Base-by-base conservation (phyloP, 371 early-diverging fungal species). In the Mortierella sp. region DNA sequence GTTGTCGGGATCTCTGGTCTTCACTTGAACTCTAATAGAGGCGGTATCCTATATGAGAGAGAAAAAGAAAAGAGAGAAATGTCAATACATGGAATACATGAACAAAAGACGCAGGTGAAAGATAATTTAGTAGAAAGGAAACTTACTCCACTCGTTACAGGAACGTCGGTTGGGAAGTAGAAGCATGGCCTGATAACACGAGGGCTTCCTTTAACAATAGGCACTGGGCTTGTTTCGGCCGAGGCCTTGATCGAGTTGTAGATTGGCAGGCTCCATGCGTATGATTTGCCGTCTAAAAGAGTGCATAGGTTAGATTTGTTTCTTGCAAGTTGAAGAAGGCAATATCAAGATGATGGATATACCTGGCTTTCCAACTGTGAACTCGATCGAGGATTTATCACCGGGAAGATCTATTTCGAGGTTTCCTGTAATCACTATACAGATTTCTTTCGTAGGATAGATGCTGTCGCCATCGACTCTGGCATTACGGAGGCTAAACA, bases 381-480 rank as follows among this genome's bases (percentile, higher is more conserved):
- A 55, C 8, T 32, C 7, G 24, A 75, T 22, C 16, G 32, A 52
- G 11, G 3, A 3, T 24, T 3, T 0, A 21, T 28, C 28, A 28
- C 28, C 2, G 28, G 50, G 36, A n/a, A 76, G 4, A 0, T 33
- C 63, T 10, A 24, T 4, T 8, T 70, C 67, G 52, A 67, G 33
- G 10, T 57, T 48, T 19, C 76, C 76, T 24, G n/a, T 16, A 36
- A 76, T 63, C 6, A 6, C 19, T 50, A 76, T 3, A 19, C 70
- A 63, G 21, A 70, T 58, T 15, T 58, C 32, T 0, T 40, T 36
- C 1, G 3, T 22, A 13, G 53, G 10, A 24, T 36, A 0, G 45
- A 36, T 36, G 36, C 7, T 22, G 59, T 21, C 58, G 16, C 45
- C 13, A 9, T 1, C 36, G 22, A 65, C 58, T 10, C 33, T 21